phyloP scores from a whole-genome alignment of 345 rosid genomes.

The Eucalyptus virginea region DNA sequence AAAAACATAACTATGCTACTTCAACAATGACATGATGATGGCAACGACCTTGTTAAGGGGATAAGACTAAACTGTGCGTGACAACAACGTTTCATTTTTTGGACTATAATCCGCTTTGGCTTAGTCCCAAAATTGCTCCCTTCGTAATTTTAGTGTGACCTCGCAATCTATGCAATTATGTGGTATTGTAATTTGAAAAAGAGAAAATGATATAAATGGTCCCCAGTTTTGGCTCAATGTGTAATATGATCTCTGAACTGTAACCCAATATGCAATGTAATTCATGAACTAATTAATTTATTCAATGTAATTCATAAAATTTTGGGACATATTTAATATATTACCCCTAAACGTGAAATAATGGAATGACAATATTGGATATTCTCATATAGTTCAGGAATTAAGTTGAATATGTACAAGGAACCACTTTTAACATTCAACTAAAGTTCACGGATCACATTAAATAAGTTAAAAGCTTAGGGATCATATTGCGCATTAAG shows the following conservation, averaged over 20 bases:
- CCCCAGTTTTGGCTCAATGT: too few species aligned
- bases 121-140: background rate
- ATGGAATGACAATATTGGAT: fast-evolving
- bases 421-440: fast-evolving
- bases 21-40: background rate
- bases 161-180: fast-evolving
- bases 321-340: too few species aligned
- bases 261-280: too few species aligned
- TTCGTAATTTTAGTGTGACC: background rate
- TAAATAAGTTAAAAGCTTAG: fast-evolving
- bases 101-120: fast-evolving
- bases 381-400: background rate
- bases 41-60: background rate
- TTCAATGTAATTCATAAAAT: background rate
- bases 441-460: too few species aligned
- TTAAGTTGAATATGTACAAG: fast-evolving
- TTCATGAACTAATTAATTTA: too few species aligned
- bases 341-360: too few species aligned
- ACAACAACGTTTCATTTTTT: background rate
- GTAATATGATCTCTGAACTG: fast-evolving
- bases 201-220: too few species aligned
- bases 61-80: background rate
- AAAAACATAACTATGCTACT: background rate
- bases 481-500: fast-evolving
- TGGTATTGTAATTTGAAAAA: background rate